Conservation (phyloP, 768 basidiomycete species). For the Lactarius evosmus region DNA sequence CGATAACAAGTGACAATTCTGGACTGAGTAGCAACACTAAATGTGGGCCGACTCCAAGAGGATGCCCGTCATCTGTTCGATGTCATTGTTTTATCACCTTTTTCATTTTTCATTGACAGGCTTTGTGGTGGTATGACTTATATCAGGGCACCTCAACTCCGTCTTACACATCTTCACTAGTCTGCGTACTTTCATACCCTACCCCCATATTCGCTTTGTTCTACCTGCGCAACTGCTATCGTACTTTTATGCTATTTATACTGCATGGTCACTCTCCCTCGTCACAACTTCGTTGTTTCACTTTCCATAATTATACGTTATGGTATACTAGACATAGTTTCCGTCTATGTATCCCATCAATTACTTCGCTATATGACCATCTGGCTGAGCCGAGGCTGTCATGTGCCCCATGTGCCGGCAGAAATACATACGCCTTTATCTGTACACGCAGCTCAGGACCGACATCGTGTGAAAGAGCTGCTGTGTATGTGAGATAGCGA, state of each 20-base stretch:
- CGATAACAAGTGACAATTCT: slow-evolving; percentile 19
- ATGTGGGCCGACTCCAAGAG: neutral
- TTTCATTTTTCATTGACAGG: slow-evolving; percentile 3
- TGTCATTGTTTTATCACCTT: neutral
- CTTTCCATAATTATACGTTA: slow-evolving; percentile 23
- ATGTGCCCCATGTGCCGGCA: slow-evolving; percentile 21
- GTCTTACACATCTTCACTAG: slow-evolving; percentile 4
- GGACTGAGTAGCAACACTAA: slow-evolving; percentile 23
- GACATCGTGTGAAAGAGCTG: slow-evolving; percentile 9
- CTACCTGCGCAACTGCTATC: slow-evolving; percentile 12
- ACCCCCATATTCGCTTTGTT: slow-evolving; percentile 14
- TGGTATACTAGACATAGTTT: slow-evolving; percentile 26
- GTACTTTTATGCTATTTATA: slow-evolving; percentile 24
- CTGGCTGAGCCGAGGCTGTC: slow-evolving; percentile 20
- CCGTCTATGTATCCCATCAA: slow-evolving; percentile 20
- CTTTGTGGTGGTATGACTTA: neutral
- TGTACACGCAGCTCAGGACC: slow-evolving; percentile 11
- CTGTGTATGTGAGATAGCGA: neutral
- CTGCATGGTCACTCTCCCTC: slow-evolving; percentile 15
- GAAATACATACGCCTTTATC: slow-evolving; percentile 16
- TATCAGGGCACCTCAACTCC: slow-evolving; percentile 3
- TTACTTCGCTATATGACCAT: slow-evolving; percentile 24
- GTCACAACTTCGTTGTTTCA: slow-evolving; percentile 12
- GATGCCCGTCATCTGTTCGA: neutral
- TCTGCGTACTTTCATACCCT: slow-evolving; percentile 16